phyloP scores from a whole-genome alignment of 768 basidiomycete genomes.

The Mycena filopes region DNA sequence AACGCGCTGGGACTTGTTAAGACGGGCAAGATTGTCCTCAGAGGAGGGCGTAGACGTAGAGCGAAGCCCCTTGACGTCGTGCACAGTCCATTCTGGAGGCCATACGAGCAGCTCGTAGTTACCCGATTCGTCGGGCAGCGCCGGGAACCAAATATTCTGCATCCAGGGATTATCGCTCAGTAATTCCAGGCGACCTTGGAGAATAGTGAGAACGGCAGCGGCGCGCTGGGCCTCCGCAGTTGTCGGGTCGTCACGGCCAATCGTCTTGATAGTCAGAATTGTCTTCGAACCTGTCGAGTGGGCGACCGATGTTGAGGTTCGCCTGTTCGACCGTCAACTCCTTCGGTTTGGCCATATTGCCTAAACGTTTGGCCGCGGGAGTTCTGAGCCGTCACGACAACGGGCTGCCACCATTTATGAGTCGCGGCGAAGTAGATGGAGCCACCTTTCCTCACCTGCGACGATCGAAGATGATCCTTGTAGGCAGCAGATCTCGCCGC shows the following conservation, averaged over 20 bases:
- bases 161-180: conserved; percentile 59
- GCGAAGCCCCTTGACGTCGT: not conserved
- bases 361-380: conserved; percentile 47
- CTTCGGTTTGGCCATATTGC: conserved; percentile 53
- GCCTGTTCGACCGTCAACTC: conserved; percentile 53
- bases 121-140: conserved; percentile 10
- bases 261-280: conserved; percentile 55
- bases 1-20: conserved; percentile 59
- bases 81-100: conserved; percentile 52
- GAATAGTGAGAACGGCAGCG: conserved; percentile 51
- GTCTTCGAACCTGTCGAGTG: conserved; percentile 44
- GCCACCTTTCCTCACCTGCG: conserved; percentile 48
- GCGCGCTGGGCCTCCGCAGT: conserved; percentile 63
- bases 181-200: conserved; percentile 51
- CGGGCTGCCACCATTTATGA: conserved; percentile 34
- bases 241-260: conserved; percentile 68
- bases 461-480: conserved; percentile 44
- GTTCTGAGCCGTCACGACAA: conserved; percentile 43
- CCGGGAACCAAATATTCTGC: conserved; percentile 58
- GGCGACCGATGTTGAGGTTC: conserved; percentile 38
- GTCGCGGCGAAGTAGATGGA: not conserved
- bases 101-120: conserved; percentile 46
- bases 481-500: conserved; percentile 50
- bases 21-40: conserved; percentile 28
- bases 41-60: conserved; percentile 6